A percentile compares a stretch with the other conserved stretches of the same genome.
Conservation (phyloP, 495 filamentous ascomycete genomes). For the Polyplosphaeria fusca region DNA sequence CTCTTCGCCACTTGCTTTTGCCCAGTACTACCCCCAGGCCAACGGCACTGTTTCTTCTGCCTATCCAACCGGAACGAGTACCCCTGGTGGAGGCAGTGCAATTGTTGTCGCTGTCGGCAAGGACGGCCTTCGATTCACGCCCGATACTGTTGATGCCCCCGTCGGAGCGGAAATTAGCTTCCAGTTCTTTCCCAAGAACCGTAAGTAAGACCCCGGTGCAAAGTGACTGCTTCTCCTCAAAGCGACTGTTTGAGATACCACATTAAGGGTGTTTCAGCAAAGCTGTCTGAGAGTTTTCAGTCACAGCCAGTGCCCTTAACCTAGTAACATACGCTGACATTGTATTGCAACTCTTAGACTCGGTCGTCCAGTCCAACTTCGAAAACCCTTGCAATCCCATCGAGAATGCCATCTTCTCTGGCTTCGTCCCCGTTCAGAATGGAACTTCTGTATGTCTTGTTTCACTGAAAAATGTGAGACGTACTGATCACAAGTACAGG, state of each 20-base stretch:
- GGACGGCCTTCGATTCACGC: slow-evolving; percentile 50
- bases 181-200: slow-evolving; percentile 60
- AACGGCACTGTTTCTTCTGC: neutral
- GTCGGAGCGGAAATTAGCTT: slow-evolving; percentile 58
- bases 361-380: slow-evolving; percentile 58
- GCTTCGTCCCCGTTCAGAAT: slow-evolving; percentile 27
- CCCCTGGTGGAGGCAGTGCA: neutral
- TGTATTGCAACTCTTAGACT: no score
- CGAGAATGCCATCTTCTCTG: slow-evolving; percentile 33
- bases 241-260: no score
- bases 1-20: neutral
- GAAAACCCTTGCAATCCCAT: slow-evolving; percentile 55
- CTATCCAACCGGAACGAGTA: neutral
- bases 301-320: no score
- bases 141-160: slow-evolving; percentile 50
- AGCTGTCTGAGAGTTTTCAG: no score
- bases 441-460: slow-evolving; percentile 14
- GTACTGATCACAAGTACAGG: neutral
- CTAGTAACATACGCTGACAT: no score
- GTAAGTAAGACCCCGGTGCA: no score
- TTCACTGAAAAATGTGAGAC: neutral
- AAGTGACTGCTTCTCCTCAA: no score
- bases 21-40: neutral
- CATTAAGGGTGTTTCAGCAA: no score
- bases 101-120: slow-evolving; percentile 54